Percentiles rank a stretch among this genome's conserved stretches.
These are phyloP conservation scores for Boletus sp. DNA, from an alignment of 1,284 basidiomycete species.

Conservation along the genomic window DNA sequence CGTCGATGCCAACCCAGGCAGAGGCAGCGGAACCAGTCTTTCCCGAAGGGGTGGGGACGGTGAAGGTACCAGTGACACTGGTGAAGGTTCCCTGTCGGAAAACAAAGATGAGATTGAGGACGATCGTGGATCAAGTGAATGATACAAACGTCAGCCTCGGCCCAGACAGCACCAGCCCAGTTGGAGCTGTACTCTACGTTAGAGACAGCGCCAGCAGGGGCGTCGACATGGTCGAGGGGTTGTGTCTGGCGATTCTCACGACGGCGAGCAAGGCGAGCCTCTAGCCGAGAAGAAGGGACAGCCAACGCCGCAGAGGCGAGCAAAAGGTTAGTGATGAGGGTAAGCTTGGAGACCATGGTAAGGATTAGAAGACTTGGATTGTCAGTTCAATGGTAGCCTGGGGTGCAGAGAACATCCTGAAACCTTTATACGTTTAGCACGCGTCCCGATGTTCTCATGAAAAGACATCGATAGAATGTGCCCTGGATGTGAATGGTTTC, in stretches of 20 bases:
- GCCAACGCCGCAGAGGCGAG: constrained; percentile 19
- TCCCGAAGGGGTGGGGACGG: constrained; percentile 14
- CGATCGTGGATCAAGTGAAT: not conserved
- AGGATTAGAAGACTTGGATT: not conserved
- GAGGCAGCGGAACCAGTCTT: constrained; percentile 8
- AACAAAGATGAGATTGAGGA: not conserved
- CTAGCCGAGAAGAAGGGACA: constrained; percentile 13
- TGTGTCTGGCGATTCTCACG: constrained; percentile 12
- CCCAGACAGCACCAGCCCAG: constrained; percentile 22
- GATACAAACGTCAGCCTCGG: constrained; percentile 9
- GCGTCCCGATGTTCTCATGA: not conserved
- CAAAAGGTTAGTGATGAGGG: constrained; percentile 19
- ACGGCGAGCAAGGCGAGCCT: constrained; percentile 13
- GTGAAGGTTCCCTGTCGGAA: constrained; percentile 17
- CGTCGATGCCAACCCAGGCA: constrained; percentile 27
- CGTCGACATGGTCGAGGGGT: constrained; percentile 4
- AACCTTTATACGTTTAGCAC: constrained; percentile 14
- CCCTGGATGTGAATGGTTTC: not conserved
- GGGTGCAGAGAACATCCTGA: not conserved
- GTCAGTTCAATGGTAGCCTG: not conserved
- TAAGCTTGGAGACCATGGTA: constrained; percentile 21
- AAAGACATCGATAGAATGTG: not conserved
- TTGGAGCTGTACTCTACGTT: constrained; percentile 15
- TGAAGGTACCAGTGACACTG: constrained; percentile 20
- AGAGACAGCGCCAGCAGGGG: not conserved